A percentile compares a stretch with the other conserved stretches of the same genome.
Conservation (phyloP, 305 asterid species). For the Solanum hybrid region DNA sequence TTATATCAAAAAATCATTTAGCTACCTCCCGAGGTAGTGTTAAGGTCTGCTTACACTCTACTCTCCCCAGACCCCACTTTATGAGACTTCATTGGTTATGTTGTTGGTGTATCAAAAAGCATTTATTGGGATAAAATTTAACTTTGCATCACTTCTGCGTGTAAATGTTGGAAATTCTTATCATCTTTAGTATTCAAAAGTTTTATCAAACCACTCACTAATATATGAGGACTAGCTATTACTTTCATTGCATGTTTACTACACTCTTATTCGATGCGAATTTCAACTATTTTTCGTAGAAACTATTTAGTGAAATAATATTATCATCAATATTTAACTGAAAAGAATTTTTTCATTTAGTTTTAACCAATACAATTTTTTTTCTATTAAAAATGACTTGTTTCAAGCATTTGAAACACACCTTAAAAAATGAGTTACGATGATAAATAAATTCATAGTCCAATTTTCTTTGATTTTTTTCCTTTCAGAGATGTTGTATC, state of each 20-base stretch:
- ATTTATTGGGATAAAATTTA: too few species aligned
- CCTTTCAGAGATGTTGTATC: slow-evolving; percentile 18
- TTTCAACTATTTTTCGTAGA: background rate
- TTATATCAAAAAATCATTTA: background rate
- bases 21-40: too few species aligned
- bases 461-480: background rate
- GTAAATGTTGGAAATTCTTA: too few species aligned
- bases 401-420: background rate
- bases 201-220: background rate
- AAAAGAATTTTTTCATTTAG: background rate
- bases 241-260: background rate
- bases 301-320: too few species aligned
- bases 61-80: too few species aligned
- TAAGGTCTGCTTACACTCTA: too few species aligned
- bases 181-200: too few species aligned
- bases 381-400: background rate
- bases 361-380: background rate
- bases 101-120: too few species aligned
- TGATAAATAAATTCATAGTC: background rate
- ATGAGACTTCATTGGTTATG: too few species aligned
- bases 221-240: background rate
- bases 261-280: background rate
- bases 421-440: background rate
- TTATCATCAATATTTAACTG: background rate
- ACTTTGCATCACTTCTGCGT: too few species aligned